Conservation (phyloP, 768 basidiomycete species). For the Pleurotus eryngii region DNA sequence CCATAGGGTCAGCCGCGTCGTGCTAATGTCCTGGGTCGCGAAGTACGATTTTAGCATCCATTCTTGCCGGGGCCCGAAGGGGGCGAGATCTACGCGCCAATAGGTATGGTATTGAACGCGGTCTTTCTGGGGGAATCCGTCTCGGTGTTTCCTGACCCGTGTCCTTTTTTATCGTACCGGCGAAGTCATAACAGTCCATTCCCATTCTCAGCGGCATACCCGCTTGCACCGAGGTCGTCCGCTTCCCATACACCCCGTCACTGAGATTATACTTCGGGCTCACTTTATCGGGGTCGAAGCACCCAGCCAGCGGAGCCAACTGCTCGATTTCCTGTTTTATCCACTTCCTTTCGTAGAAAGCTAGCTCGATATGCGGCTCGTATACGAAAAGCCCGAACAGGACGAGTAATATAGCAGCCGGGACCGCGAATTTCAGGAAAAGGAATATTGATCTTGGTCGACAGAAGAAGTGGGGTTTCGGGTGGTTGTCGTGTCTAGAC, state of each 20-base stretch:
- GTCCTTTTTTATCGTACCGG: conserved; percentile 63
- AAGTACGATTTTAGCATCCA: conserved; percentile 93
- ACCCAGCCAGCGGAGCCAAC: conserved; percentile 63
- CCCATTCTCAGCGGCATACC: conserved; percentile 77
- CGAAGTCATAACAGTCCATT: conserved; percentile 91
- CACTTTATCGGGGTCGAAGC: conserved; percentile 63
- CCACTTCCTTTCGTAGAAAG: conserved; percentile 78
- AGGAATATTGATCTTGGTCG: conserved; percentile 34
- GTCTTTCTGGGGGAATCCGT: conserved; percentile 32
- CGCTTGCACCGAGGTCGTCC: conserved; percentile 70
- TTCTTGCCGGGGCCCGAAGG: conserved; percentile 80
- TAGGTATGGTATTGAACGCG: conserved; percentile 84
- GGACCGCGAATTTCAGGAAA: conserved; percentile 44
- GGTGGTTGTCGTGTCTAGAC: conserved; percentile 21
- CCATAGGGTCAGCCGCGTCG: conserved; percentile 78
- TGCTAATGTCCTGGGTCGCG: conserved; percentile 74
- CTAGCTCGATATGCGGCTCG: conserved; percentile 84
- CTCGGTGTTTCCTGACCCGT: conserved; percentile 13
- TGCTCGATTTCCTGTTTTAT: conserved; percentile 67
- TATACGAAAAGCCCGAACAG: conserved; percentile 55
- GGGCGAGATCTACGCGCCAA: conserved; percentile 86
- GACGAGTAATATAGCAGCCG: conserved; percentile 33
- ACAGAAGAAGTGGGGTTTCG: conserved; percentile 17
- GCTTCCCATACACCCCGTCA: conserved; percentile 58
- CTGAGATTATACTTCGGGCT: conserved; percentile 69